A percentile compares a stretch with the other conserved stretches of the same genome.
phyloP scores from a whole-genome alignment of 495 filamentous ascomycete genomes.

The Penicillium pancosmium region DNA sequence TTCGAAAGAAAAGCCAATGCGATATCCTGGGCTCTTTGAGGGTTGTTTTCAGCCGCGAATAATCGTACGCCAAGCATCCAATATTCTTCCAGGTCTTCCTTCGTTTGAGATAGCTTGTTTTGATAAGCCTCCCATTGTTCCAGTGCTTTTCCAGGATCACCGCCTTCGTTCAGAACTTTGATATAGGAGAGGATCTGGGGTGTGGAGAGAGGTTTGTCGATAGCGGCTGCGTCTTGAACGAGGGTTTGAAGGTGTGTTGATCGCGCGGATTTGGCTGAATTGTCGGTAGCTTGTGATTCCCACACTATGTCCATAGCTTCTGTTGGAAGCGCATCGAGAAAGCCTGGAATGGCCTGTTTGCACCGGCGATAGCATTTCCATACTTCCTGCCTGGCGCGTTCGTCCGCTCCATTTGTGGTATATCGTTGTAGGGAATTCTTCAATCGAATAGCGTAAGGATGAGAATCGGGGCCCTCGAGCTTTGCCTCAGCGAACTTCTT shows the following conservation, averaged over 20 bases:
- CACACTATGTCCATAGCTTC: constrained; percentile 45
- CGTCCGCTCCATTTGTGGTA: constrained; percentile 28
- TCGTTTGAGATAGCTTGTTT: constrained; percentile 52
- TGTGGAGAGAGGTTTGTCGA: constrained; percentile 52
- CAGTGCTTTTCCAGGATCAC: constrained; percentile 60
- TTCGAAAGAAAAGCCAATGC: constrained; percentile 60
- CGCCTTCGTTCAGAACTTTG: constrained; percentile 62
- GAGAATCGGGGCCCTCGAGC: constrained; percentile 24
- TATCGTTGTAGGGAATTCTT: constrained; percentile 31
- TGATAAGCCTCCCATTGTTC: constrained; percentile 65
- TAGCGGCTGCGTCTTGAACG: constrained; percentile 61
- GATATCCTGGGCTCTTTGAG: constrained; percentile 65
- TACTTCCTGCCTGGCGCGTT: constrained; percentile 33
- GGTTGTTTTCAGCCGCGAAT: constrained; percentile 59
- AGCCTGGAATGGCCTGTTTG: constrained; percentile 42
- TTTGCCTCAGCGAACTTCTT: constrained; percentile 27
- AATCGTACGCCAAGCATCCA: constrained; percentile 72
- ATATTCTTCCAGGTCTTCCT: constrained; percentile 56
- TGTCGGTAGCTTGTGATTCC: constrained; percentile 49
- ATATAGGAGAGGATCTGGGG: constrained; percentile 66
- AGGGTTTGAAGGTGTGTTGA: constrained; percentile 62
- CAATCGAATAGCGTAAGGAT: constrained; percentile 41
- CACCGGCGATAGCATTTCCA: constrained; percentile 52
- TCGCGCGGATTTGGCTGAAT: constrained; percentile 42
- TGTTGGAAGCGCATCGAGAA: constrained; percentile 39